Base-by-base conservation (phyloP, 2,329 filamentous ascomycete genomes). In the Penicillium sp. region DNA sequence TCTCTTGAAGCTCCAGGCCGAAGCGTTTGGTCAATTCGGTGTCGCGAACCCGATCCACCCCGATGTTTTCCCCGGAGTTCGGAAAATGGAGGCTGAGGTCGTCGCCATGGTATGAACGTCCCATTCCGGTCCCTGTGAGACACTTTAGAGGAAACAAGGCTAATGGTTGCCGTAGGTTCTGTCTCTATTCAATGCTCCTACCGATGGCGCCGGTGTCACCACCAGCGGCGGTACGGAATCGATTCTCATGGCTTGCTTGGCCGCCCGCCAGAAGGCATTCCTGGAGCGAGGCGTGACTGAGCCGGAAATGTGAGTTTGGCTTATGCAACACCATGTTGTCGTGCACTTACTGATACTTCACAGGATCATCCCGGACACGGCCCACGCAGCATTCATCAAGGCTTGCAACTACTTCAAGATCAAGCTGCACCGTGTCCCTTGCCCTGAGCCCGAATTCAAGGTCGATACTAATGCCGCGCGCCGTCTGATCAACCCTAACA, bases 41-140 rank as follows among this genome's bases (percentile, higher is more conserved):
- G 93, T 98, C 19, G 80, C 89, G 26, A 98, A 98, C 66, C 93
- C 93, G 3, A 93, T 98, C 54, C 93, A 98, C 65, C 93, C 93
- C 5, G 93, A 98, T 69, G 91, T 98, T 29, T 98, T 98, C 70
- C 93, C 93, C 11, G 93, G 91, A 18, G 90, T 98, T 36, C 78
- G 93, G 58, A 98, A 98, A 79, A 98, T 98, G 93, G 93, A 98
- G 73, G 91, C 93, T 30, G 93, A 98, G 72, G 75, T 98, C 47
- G 93, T 98, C 36, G 86, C 90, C 51, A 98, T 98, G 91, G 89
- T 94, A 63, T 33, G 62, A n/a, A n/a, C n/a, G n/a, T n/a, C n/a
- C n/a, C n/a, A n/a, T n/a, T n/a, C 37, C 17, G 37, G 18, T 41
- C n/a, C 26, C 18, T 8, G 25, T 13, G 20, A 2, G 18, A 19